Evolutionary conservation across 345 rosid genomes (phyloP).

Genomic region (Melastoma malabathricum): DNA sequence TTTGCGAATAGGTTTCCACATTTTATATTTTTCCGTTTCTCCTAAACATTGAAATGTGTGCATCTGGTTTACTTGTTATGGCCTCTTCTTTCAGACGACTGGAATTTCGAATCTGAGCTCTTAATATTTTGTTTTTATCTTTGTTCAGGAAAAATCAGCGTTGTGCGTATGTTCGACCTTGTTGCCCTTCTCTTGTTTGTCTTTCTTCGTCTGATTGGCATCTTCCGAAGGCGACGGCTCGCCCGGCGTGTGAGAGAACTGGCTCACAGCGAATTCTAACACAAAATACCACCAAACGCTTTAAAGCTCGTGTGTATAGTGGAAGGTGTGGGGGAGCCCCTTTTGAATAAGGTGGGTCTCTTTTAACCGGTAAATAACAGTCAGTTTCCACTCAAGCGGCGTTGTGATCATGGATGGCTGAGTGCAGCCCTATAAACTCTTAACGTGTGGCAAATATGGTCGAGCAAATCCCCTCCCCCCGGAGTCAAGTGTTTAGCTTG

Average conservation of each 20-base stretch:
- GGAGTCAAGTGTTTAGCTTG: no score
- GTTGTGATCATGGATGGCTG: no score
- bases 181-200: constrained; percentile 36
- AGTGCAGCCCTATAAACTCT: no score
- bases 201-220: constrained; percentile 49
- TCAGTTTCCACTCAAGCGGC: no score
- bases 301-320: constrained; percentile 8
- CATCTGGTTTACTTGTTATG: no score
- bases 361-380: no score
- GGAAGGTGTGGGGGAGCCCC: background rate
- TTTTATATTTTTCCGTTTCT: no score
- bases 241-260: constrained; percentile 43
- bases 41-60: no score
- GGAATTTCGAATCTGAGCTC: background rate
- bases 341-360: no score
- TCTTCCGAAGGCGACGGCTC: constrained; percentile 36
- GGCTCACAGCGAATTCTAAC: constrained; percentile 28
- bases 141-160: constrained; percentile 39
- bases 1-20: no score
- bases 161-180: constrained; percentile 47
- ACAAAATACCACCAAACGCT: constrained; percentile 5
- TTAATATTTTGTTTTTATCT: constrained; percentile 1
- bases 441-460: no score
- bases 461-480: no score
- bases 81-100: background rate